Percentiles rank a stretch among this genome's conserved stretches.
phyloP scores from a whole-genome alignment of 2,329 filamentous ascomycete species.

The Orbilia brochopaga region DNA sequence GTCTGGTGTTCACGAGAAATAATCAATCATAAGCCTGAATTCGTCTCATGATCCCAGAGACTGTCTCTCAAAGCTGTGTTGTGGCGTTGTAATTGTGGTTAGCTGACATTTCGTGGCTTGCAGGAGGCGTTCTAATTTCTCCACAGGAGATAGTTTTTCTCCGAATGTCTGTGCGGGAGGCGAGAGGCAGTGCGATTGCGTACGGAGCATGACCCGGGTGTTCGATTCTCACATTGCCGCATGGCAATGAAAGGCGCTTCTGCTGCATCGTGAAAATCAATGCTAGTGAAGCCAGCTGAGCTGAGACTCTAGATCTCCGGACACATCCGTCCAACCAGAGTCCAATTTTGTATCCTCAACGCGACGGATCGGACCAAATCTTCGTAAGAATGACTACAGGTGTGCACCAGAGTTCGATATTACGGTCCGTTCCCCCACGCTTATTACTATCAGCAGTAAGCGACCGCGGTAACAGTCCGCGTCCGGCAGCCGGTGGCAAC shows the following conservation, averaged over 20 bases:
- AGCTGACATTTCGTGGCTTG: slow-evolving; percentile 45
- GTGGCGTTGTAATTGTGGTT: slow-evolving; percentile 48
- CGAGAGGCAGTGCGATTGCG: slow-evolving; percentile 8
- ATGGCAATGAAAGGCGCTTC: neutral
- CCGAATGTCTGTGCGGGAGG: slow-evolving; percentile 37
- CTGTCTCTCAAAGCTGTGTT: slow-evolving; percentile 31
- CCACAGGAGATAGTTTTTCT: slow-evolving; percentile 32
- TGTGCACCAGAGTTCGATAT: too few species aligned
- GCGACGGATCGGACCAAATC: too few species aligned
- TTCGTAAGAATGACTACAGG: too few species aligned
- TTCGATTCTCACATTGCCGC: neutral
- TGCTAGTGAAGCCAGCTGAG: too few species aligned
- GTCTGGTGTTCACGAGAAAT: neutral
- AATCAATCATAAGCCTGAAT: neutral
- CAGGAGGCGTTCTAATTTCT: slow-evolving; percentile 49
- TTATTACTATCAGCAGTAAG: too few species aligned
- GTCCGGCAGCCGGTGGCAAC: too few species aligned
- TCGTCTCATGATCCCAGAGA: neutral
- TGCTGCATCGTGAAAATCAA: too few species aligned
- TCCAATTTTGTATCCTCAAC: too few species aligned
- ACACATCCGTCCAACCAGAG: too few species aligned
- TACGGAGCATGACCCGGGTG: slow-evolving; percentile 11
- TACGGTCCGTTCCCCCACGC: too few species aligned
- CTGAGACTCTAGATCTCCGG: too few species aligned
- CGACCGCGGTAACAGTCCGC: too few species aligned